Conservation (phyloP, 805 yeast species). For the Spathaspora passalidarum region DNA sequence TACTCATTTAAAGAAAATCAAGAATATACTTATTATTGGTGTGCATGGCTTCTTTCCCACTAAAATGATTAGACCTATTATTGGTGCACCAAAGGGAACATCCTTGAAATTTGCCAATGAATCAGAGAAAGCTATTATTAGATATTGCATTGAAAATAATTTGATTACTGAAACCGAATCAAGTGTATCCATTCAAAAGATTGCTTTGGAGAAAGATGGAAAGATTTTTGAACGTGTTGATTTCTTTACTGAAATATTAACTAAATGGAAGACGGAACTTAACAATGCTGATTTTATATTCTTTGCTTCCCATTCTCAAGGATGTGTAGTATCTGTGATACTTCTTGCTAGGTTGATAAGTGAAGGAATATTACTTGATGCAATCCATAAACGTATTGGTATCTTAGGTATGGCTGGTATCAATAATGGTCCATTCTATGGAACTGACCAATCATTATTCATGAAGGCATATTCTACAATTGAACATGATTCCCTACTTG, state of each 20-base stretch:
- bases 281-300: conserved; percentile 78
- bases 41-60: conserved; percentile 97
- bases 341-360: conserved; percentile 71
- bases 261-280: conserved; percentile 61
- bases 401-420: conserved; percentile 94
- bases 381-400: conserved; percentile 51
- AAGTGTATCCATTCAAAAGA: conserved; percentile 65
- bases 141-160: conserved; percentile 52
- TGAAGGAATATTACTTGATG: conserved; percentile 43
- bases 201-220: conserved; percentile 93
- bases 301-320: conserved; percentile 94
- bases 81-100: conserved; percentile 97
- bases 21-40: conserved; percentile 78
- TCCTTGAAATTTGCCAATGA: conserved; percentile 87
- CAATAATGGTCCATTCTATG: conserved; percentile 90
- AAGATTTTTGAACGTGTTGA: conserved; percentile 83
- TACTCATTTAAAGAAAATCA: conserved; percentile 33
- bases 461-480: conserved; percentile 87
- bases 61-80: conserved; percentile 73
- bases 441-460: conserved; percentile 78
- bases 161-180: conserved; percentile 31
- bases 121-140: conserved; percentile 72
- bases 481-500: conserved; percentile 82
- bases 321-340: conserved; percentile 86
- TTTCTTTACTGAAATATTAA: conserved; percentile 68